Evolutionary conservation across 2,329 filamentous ascomycete genomes (phyloP).

Genomic region (Colletotrichum salicis): DNA sequence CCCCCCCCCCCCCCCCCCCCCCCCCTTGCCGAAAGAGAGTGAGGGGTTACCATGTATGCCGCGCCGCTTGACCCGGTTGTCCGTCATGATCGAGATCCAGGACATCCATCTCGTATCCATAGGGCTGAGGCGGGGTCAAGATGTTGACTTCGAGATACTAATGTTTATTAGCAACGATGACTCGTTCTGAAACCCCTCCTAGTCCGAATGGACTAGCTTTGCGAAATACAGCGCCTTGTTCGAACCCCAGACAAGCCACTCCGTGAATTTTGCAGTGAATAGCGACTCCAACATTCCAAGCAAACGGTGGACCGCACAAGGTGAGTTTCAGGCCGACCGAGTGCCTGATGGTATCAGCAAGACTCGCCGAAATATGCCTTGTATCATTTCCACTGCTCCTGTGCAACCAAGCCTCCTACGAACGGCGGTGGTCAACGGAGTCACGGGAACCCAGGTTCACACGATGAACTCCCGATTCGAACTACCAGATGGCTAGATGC

Average conservation of each 20-base stretch:
- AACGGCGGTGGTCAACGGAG: not conserved
- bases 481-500: not conserved
- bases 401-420: not conserved
- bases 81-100: not conserved
- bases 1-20: too few species aligned
- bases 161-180: not conserved
- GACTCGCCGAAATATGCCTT: not conserved
- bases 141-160: not conserved
- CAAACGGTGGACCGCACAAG: conserved; percentile 1
- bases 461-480: too few species aligned
- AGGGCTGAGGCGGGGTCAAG: not conserved
- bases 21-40: too few species aligned
- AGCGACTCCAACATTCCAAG: conserved; percentile 10
- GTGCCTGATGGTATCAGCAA: conserved; percentile 14
- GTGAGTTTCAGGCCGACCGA: conserved; percentile 21
- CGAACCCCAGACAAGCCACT: not conserved
- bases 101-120: not conserved
- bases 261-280: not conserved
- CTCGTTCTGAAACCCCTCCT: not conserved
- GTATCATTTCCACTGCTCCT: conserved; percentile 7
- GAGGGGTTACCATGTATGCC: not conserved
- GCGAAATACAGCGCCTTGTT: not conserved
- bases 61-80: not conserved
- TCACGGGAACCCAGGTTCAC: not conserved
- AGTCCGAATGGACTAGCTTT: not conserved